Conservation (phyloP, 805 yeast genomes). For the Spathaspora gorwiae region DNA sequence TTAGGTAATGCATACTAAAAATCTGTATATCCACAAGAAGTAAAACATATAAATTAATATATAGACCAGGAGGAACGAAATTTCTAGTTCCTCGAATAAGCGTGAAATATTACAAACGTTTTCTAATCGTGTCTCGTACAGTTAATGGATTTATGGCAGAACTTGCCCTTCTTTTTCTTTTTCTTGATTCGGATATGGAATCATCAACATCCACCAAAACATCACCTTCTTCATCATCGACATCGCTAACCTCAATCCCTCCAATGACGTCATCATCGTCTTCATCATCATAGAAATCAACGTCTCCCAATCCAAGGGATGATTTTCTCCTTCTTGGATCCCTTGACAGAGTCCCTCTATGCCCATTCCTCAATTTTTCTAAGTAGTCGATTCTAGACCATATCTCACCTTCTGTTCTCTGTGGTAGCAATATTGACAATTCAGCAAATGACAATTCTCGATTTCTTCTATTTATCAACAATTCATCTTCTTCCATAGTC, state of each 20-base stretch:
- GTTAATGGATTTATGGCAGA: conserved; percentile 40
- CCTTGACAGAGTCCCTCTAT: conserved; percentile 19
- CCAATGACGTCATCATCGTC: conserved; percentile 34
- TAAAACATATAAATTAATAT: too few species aligned
- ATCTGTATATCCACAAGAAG: too few species aligned
- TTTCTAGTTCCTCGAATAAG: not conserved
- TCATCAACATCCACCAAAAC: conserved; percentile 38
- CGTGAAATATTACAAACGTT: conserved; percentile 3
- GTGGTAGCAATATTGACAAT: conserved; percentile 66
- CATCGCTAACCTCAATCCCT: conserved; percentile 23
- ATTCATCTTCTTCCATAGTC: conserved; percentile 69
- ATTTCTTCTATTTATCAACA: conserved; percentile 49
- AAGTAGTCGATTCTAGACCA: conserved; percentile 53
- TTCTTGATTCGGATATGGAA: conserved; percentile 18
- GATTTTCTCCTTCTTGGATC: conserved; percentile 30
- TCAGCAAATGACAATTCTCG: conserved; percentile 68
- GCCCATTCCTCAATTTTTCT: conserved; percentile 33
- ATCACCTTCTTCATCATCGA: conserved; percentile 30
- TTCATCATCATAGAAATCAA: conserved; percentile 38
- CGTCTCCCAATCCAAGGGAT: conserved; percentile 39
- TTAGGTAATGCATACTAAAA: conserved; percentile 2
- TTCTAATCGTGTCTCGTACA: conserved; percentile 11
- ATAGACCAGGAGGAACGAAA: too few species aligned
- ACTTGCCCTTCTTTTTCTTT: conserved; percentile 35
- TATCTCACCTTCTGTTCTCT: conserved; percentile 71